Base-by-base conservation (phyloP, 257 asterid species). In the Solanum medicagineum region DNA sequence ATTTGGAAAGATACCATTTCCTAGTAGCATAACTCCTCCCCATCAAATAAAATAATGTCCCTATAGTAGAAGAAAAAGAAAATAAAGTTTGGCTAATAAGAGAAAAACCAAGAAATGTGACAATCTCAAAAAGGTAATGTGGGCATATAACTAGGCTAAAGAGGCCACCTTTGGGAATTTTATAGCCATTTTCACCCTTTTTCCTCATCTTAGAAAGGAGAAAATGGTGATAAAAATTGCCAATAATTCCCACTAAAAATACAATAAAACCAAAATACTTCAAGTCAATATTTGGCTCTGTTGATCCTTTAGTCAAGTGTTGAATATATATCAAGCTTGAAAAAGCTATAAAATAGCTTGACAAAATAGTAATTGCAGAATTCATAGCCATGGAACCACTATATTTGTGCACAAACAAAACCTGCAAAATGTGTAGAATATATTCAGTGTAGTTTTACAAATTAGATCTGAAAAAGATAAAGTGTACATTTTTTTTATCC, bases 1-100 rank as follows among this genome's bases (percentile, higher is more conserved):
- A 94, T 89, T 94, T 93, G 71, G 94, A 90, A 24, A 49, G 5
- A 75, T 94, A 94, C 98, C 97, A 94, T 84, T 88, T 88, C 84
- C 93, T 89, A 2, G 97, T 93, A 63, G 97, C 94, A 55, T 45
- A 81, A 71, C 97, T 94, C 91, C 97, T 88, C n/a, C 97, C 95
- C 81, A 84, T 83, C 85, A 94, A 80, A 84, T 90, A 94, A 20
- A 87, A 68, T 1, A 85, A 12, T 14, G 91, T 66, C 11, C 95
- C 95, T 74, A 86, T n/a, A 1, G 89, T 77, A n/a, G 80, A 90
- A 32, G 87, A 82, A n/a, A 88, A 56, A 2, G 91, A 70, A 59
- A 87, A 91, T 2, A 86, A 16, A 14, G 96, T 92, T 80, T 94
- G 97, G 5, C 94, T 91, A 83, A 92, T 88, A 85, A 91, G 90